Evolutionary conservation across 192 early-diverging fungal genomes (phyloP), one percentile per base, ranked within the genome.

Genomic region (Spizellomyces sp.): DNA sequence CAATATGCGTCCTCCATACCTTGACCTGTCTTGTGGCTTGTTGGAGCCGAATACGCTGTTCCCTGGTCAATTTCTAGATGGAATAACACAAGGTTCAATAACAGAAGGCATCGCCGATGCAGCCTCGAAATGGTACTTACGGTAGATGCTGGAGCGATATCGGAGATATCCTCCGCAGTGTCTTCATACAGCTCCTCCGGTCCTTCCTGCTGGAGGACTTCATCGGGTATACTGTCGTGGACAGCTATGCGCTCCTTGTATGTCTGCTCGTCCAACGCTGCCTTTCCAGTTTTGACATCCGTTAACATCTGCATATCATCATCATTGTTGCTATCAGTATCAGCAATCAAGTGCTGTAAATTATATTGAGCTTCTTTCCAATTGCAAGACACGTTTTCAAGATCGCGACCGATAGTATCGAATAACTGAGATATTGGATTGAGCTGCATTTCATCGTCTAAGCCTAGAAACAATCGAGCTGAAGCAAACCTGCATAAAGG

Each of bases 111-210:
- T 7, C 7, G n/a, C 54, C 54, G 54, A n/a, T n/a, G n/a, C 7
- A 4, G 54, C n/a, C 5, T 6, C 54, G 0, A 56, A 56, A 22
- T 6, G n/a, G 4, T 56, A 56, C 54, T 4, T 56, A 56, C 54
- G n/a, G 4, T 56, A n/a, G 7, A 56, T 56, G n/a, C 54, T 56
- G n/a, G 4, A 22, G n/a, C n/a, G n/a, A 19, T 22, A 22, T 56
- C 54, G 22, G 54, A n/a, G n/a, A 56, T n/a, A 56, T 56, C 54
- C 7, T 56, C n/a, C 22, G 54, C 54, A 56, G n/a, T 22, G 22
- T 22, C 54, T 56, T 56, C 54, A 56, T 56, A 56, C n/a, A 56
- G n/a, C 54, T 56, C 54, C 54, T 56, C 54, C 22, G n/a, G n/a
- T 56, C 22, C 54, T 56, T 19, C n/a, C n/a, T 56, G n/a, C 54